Conservation (phyloP, 2,329 filamentous ascomycete species). For the Aspergillus ruber region DNA sequence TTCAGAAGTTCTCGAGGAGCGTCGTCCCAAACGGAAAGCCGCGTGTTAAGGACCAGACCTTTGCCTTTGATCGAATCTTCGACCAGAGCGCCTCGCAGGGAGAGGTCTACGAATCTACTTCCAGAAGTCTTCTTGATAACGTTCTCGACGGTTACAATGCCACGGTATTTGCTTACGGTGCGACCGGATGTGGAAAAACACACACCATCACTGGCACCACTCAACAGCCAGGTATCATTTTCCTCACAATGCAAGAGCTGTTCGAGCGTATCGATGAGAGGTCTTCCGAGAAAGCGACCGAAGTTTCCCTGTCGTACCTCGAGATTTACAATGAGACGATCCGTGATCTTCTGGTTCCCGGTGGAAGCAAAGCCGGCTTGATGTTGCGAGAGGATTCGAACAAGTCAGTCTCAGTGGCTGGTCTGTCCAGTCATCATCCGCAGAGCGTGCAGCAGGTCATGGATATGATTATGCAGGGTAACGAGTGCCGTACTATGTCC, state of each 20-base stretch:
- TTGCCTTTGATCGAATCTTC: conserved; percentile 93
- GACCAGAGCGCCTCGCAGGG: conserved; percentile 89
- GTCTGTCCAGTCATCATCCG: conserved; percentile 84
- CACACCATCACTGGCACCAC: conserved; percentile 93
- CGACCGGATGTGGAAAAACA: conserved; percentile 96
- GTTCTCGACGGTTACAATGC: conserved; percentile 98
- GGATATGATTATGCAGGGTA: conserved; percentile 97
- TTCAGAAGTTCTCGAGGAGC: conserved; percentile 78
- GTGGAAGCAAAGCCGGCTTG: conserved; percentile 72
- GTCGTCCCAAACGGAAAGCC: conserved; percentile 72
- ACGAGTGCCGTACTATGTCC: conserved; percentile 90
- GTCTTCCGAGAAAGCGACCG: conserved; percentile 77
- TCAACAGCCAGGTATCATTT: conserved; percentile 94
- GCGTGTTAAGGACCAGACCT: conserved; percentile 93
- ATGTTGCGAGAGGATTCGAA: conserved; percentile 94
- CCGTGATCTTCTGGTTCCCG: conserved; percentile 82
- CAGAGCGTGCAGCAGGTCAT: conserved; percentile 93
- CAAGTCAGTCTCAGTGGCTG: conserved; percentile 83
- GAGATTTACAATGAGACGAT: conserved; percentile 99
- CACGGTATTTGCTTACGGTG: conserved; percentile 96
- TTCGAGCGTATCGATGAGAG: conserved; percentile 93
- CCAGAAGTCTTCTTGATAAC: conserved; percentile 81
- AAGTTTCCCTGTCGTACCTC: conserved; percentile 87
- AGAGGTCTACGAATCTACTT: conserved; percentile 93
- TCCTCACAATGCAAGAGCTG: conserved; percentile 96